Conservation (phyloP, 192 early-diverging fungal genomes). For the Globomyces pollinis-pini region DNA sequence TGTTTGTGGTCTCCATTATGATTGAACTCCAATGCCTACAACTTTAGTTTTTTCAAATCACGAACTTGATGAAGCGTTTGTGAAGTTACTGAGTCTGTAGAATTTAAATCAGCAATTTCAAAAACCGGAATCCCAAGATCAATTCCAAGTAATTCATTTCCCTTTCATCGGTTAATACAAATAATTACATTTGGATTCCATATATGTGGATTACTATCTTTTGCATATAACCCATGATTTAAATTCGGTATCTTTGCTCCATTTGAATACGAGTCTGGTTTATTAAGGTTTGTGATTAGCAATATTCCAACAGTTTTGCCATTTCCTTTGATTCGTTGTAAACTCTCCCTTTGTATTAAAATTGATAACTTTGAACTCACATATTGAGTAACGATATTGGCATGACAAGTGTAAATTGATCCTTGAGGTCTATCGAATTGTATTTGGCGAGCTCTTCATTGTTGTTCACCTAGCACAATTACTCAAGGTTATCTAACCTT, state of each 20-base stretch:
- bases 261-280: neutral
- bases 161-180: too few relatives aligned
- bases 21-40: neutral
- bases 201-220: neutral
- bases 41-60: too few relatives aligned
- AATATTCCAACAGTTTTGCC: neutral
- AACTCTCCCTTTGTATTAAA: too few relatives aligned
- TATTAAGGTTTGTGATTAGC: neutral
- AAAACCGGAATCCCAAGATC: neutral
- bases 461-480: too few relatives aligned
- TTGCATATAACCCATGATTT: neutral
- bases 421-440: too few relatives aligned
- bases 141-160: neutral
- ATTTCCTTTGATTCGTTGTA: neutral
- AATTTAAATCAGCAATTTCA: neutral
- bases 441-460: too few relatives aligned
- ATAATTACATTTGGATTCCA: conserved; percentile 8
- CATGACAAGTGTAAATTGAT: neutral
- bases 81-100: neutral
- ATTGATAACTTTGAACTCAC: neutral
- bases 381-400: neutral
- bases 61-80: too few relatives aligned
- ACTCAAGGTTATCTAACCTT: too few relatives aligned
- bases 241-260: neutral
- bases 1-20: neutral